Evolutionary conservation across 768 basidiomycete genomes (phyloP).

Genomic region (Suillus paluster): DNA sequence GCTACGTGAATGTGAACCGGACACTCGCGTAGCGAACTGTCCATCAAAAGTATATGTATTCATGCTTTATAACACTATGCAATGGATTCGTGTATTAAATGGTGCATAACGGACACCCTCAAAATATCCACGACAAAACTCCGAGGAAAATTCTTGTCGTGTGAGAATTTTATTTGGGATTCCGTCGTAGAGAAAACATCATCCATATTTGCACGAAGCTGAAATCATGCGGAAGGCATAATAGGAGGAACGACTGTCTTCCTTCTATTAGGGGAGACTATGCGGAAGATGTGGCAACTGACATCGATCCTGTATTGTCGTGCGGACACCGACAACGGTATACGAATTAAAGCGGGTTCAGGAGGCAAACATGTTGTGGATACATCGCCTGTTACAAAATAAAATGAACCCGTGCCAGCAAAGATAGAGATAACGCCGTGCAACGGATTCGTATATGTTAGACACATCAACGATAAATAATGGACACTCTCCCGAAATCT

Average conservation of each 20-base stretch:
- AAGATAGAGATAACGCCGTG: not conserved
- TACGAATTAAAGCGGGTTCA: no score
- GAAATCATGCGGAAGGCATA: no score
- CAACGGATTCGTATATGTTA: not conserved
- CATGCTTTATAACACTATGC: not conserved
- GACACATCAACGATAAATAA: slow-evolving; percentile 68
- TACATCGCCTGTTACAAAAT: no score
- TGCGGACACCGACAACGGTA: no score
- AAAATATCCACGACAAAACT: not conserved
- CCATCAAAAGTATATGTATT: slow-evolving; percentile 4
- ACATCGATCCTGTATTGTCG: no score
- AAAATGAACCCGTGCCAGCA: no score
- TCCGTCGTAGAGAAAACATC: not conserved
- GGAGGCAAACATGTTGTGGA: no score
- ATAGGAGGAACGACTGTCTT: no score
- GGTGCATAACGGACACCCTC: no score
- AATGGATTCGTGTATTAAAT: not conserved
- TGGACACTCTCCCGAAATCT: slow-evolving; percentile 74
- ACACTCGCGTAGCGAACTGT: slow-evolving; percentile 55
- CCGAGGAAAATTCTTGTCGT: not conserved
- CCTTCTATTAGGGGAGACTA: no score
- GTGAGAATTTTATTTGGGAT: not conserved
- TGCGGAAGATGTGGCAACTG: no score
- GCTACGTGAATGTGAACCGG: slow-evolving; percentile 88
- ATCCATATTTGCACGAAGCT: not conserved